Conservation (phyloP, 2,329 filamentous ascomycete genomes). For the Colletotrichum sublineola region DNA sequence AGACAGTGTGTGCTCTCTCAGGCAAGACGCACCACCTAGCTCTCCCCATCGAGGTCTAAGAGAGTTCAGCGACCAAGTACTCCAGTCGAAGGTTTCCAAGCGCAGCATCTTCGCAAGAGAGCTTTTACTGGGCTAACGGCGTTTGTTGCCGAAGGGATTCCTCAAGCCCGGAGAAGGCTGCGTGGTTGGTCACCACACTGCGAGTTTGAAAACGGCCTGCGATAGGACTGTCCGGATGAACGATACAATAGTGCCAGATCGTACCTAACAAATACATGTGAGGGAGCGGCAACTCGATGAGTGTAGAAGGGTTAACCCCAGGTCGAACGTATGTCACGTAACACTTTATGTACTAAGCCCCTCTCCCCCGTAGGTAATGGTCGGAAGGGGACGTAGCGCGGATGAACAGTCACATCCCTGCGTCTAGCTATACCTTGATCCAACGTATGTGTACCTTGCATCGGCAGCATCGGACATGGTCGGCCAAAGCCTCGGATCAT, state of each 20-base stretch:
- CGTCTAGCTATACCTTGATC: background rate
- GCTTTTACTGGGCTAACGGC: too few species aligned
- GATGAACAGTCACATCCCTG: background rate
- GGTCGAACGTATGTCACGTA: background rate
- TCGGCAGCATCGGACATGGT: background rate
- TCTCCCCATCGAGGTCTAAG: too few species aligned
- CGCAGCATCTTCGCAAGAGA: background rate
- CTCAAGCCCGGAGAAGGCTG: background rate
- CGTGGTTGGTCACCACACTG: background rate
- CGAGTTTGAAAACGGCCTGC: background rate
- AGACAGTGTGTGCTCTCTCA: background rate
- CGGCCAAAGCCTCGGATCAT: background rate
- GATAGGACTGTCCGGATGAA: background rate
- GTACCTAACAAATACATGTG: background rate
- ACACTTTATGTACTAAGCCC: background rate
- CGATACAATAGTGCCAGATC: background rate
- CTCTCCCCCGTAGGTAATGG: background rate
- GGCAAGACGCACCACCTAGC: background rate
- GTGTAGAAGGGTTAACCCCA: background rate
- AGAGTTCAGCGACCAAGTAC: background rate
- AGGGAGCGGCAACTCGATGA: background rate
- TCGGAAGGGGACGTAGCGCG: background rate
- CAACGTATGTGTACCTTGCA: slow-evolving; percentile 2
- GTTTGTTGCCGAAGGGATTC: background rate
- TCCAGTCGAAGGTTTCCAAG: background rate